Evolutionary conservation across 2,329 filamentous ascomycete species (phyloP).

Genomic region (Podosphaera aphanis): DNA sequence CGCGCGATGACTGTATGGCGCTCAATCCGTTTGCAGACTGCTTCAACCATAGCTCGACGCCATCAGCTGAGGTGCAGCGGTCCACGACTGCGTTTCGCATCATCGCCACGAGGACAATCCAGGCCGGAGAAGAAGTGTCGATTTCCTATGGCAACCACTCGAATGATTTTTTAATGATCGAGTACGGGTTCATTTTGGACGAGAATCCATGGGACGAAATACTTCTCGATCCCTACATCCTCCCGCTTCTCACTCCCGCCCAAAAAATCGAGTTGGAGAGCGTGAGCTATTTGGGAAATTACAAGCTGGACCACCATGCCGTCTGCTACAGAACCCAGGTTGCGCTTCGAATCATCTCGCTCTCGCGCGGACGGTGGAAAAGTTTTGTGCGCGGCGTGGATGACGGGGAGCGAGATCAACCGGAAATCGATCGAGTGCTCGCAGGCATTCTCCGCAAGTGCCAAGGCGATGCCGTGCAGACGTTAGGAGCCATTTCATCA

Average conservation of each 20-base stretch:
- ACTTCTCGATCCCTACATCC: conserved; percentile 11
- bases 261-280: conserved; percentile 22
- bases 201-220: conserved; percentile 14
- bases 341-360: conserved; percentile 21
- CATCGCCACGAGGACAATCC: conserved; percentile 27
- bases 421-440: conserved; percentile 19
- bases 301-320: conserved; percentile 25
- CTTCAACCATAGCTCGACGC: conserved; percentile 36
- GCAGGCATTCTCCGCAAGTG: conserved; percentile 8
- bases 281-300: conserved; percentile 25
- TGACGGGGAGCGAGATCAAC: conserved; percentile 22
- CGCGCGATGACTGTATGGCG: conserved; percentile 35
- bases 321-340: conserved; percentile 33
- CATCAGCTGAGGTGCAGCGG: background rate
- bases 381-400: conserved; percentile 23
- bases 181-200: conserved; percentile 25
- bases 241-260: conserved; percentile 7
- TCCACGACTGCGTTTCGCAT: background rate
- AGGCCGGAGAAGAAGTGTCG: conserved; percentile 37
- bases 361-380: conserved; percentile 21
- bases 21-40: conserved; percentile 52
- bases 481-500: conserved; percentile 1
- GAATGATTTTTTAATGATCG: conserved; percentile 49
- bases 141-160: conserved; percentile 47
- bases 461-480: conserved; percentile 4